A percentile compares a stretch with the other conserved stretches of the same genome.
These are phyloP conservation scores for Skeletonema menzelii DNA, from an alignment of 108 stramenopile genomes.

Conservation along the genomic window DNA sequence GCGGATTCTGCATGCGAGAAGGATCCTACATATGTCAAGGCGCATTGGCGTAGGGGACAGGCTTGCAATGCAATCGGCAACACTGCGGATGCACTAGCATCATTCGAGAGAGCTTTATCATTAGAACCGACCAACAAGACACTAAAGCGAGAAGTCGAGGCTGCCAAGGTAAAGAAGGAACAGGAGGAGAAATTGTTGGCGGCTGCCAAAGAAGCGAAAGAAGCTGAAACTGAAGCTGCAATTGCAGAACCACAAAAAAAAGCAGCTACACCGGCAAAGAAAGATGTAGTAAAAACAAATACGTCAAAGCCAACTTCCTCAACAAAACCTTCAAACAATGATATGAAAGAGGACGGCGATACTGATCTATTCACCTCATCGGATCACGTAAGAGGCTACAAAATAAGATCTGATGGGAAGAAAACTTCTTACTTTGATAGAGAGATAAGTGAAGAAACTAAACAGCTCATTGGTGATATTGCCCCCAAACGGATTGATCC, in stretches of 20 bases:
- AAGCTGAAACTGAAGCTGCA: constrained; percentile 3
- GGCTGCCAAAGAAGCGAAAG: neutral
- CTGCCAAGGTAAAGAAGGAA: constrained; percentile 50
- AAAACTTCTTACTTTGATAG: constrained; percentile 96
- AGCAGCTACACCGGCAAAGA: constrained; percentile 3
- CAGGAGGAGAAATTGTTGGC: constrained; percentile 40
- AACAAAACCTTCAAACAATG: constrained; percentile 5
- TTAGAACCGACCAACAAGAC: constrained; percentile 73
- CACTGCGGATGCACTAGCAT: constrained; percentile 52
- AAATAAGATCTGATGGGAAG: constrained; percentile 90
- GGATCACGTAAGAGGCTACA: constrained; percentile 92
- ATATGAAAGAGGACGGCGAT: constrained; percentile 12
- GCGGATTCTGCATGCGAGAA: constrained; percentile 43
- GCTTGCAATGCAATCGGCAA: constrained; percentile 47
- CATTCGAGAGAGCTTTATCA: constrained; percentile 49
- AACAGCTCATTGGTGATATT: constrained; percentile 91
- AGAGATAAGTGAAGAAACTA: constrained; percentile 92
- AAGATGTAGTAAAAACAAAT: constrained; percentile 1
- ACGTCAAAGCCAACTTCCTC: constrained; percentile 10
- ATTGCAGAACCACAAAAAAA: constrained; percentile 6
- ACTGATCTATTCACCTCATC: constrained; percentile 63
- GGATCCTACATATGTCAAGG: constrained; percentile 71
- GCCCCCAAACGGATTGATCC: constrained; percentile 88
- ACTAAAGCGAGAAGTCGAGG: constrained; percentile 56
- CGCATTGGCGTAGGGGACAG: constrained; percentile 74